A percentile compares a stretch with the other conserved stretches of the same genome.
Evolutionary conservation across 148 eudicot species (phyloP).

Genomic region (Selenicereus undatus): DNA sequence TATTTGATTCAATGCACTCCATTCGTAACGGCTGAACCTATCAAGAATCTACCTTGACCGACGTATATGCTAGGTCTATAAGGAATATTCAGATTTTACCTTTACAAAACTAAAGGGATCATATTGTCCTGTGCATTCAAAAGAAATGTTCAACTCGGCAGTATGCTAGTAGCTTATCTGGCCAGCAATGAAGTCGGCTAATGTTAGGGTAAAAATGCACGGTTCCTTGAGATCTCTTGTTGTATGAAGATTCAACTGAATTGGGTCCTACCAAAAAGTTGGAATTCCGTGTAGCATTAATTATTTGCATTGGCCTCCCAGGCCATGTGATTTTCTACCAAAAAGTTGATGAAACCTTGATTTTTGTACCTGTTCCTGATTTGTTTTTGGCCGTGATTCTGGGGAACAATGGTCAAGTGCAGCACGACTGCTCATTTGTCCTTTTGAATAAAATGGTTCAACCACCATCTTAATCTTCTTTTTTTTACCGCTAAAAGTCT

Average conservation of each 20-base stretch:
- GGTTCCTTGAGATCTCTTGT: background rate
- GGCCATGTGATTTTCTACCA: slow-evolving; percentile 26
- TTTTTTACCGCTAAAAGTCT: background rate
- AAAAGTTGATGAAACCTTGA: slow-evolving; percentile 9
- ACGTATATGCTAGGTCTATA: background rate
- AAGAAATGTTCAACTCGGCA: background rate
- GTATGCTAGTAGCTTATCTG: background rate
- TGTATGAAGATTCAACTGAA: background rate
- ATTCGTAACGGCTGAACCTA: background rate
- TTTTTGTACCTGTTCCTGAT: background rate
- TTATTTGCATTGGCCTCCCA: slow-evolving; percentile 2
- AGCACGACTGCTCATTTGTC: background rate
- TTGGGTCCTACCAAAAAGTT: background rate
- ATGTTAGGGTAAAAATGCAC: background rate
- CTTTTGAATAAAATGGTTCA: background rate
- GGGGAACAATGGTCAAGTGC: background rate
- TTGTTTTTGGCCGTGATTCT: slow-evolving; percentile 14
- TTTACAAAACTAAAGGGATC: background rate
- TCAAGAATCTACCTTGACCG: background rate
- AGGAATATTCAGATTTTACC: background rate
- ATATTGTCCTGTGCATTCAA: background rate
- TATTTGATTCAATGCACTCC: too few species aligned
- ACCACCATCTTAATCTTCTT: background rate
- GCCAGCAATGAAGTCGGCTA: background rate
- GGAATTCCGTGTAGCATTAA: slow-evolving; percentile 4